Base-by-base conservation (phyloP, 139 green algal species). In the Haematococcus sp. region DNA sequence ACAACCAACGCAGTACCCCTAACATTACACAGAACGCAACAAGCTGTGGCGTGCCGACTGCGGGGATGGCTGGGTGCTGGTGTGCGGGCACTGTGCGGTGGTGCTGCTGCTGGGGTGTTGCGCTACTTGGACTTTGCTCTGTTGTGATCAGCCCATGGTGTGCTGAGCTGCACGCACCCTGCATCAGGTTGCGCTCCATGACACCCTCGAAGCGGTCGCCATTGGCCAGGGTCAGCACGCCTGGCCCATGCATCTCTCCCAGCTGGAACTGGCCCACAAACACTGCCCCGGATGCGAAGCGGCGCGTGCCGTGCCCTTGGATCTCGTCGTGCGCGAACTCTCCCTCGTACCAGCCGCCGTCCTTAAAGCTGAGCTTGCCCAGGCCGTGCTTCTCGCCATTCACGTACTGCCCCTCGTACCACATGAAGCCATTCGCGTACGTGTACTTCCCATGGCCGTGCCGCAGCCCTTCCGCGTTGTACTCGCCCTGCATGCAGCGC, bases 181-280 rank as follows among this genome's bases (percentile, higher is more conserved):
- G 30, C 30, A 77, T 76, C 0, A 35, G 46, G 76, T 84, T 84
- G 66, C 65, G 67, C 33, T 64, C 55, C 34, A 84, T 67, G 9
- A 66, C 46, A 4, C 79, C 79, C 63, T 84, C 61, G 49, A 76
- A 84, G 1, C 25, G 34, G 70, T 84, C 79, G 1, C 74, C 44
- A 32, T 69, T 76, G 4, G 56, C 46, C 23, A 76, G 46, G 7
- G 31, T 67, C 52, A 84, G 74, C 15, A 73, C 70, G 27, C 79
- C 79, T 23, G 66, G 71, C 15, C 79, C 79, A 27, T 84, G 70
- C 79, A 84, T 84, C 55, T 81, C 74, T 25, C 79, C 79, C 74
- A 74, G 72, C 20, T 79, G 55, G 43, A 84, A 84, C 2, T 55
- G 56, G 49, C 78, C 32, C 2, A 40, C 22, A 28, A 30, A 19